phyloP scores from a whole-genome alignment of 2,329 filamentous ascomycete species.

The Fusarium sp. region DNA sequence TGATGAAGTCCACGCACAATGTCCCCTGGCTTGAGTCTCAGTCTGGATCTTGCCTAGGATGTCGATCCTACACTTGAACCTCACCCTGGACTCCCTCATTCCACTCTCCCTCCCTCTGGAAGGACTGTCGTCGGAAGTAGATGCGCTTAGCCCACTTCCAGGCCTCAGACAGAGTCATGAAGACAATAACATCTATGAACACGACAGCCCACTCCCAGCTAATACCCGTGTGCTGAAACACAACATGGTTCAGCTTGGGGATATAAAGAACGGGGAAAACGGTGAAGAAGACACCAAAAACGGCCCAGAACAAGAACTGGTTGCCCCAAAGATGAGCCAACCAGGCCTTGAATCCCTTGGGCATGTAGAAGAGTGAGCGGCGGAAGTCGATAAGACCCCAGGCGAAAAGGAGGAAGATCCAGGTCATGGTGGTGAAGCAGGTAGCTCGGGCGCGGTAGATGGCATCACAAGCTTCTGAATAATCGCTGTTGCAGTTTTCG shows the following conservation, averaged over 20 bases:
- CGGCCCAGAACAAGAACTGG: conserved; percentile 62
- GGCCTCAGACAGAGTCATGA: conserved; percentile 71
- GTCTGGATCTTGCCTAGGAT: background rate
- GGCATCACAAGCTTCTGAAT: conserved; percentile 63
- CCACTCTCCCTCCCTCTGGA: conserved; percentile 7
- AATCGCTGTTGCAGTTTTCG: conserved; percentile 66
- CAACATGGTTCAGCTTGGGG: conserved; percentile 72
- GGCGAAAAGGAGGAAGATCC: conserved; percentile 77
- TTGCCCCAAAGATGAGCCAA: conserved; percentile 66
- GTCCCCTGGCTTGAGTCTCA: background rate
- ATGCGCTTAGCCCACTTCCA: conserved; percentile 77
- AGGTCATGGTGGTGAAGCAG: conserved; percentile 74
- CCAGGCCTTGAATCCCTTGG: conserved; percentile 66
- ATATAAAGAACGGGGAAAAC: conserved; percentile 75
- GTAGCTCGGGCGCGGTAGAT: conserved; percentile 75
- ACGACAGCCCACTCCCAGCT: conserved; percentile 79
- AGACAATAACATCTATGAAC: conserved; percentile 69
- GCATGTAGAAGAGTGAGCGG: conserved; percentile 73
- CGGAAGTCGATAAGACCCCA: conserved; percentile 78
- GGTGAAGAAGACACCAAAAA: conserved; percentile 66
- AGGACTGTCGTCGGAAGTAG: conserved; percentile 56
- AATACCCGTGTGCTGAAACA: conserved; percentile 76
- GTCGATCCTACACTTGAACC: conserved; percentile 6
- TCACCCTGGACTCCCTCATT: background rate
- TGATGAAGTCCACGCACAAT: background rate